Evolutionary conservation across 1,139 yeast genomes (phyloP).

Genomic region (Blastobotrys illinoisensis): DNA sequence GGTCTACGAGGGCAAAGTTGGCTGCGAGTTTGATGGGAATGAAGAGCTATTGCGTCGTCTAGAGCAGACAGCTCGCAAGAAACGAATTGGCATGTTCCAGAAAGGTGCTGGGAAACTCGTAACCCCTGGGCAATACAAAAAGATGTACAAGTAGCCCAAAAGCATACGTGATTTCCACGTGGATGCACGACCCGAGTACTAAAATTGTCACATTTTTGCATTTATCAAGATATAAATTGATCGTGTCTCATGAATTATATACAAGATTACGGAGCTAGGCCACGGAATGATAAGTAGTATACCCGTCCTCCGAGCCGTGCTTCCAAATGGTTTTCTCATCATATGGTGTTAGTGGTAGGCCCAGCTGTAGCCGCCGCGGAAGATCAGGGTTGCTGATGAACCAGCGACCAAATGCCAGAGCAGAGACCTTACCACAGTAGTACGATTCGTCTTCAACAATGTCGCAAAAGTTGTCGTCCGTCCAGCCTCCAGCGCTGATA

Average conservation of each 20-base stretch:
- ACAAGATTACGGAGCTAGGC: neutral
- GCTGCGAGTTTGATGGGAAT: slow-evolving; percentile 81
- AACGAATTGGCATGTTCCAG: slow-evolving; percentile 65
- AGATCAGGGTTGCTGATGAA: slow-evolving; percentile 48
- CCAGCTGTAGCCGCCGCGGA: slow-evolving; percentile 36
- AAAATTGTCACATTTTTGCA: too few species aligned
- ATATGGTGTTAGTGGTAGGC: slow-evolving; percentile 18
- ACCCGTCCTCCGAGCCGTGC: neutral
- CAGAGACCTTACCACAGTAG: slow-evolving; percentile 26
- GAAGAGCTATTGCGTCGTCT: slow-evolving; percentile 53
- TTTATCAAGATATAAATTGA: too few species aligned
- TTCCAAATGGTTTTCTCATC: neutral
- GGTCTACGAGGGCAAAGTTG: slow-evolving; percentile 74
- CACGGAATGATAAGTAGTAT: neutral
- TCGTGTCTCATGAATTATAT: neutral
- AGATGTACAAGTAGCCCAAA: slow-evolving; percentile 11
- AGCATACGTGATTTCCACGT: too few species aligned
- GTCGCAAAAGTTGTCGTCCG: neutral
- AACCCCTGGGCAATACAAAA: slow-evolving; percentile 83
- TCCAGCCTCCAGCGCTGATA: slow-evolving; percentile 34
- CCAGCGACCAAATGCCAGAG: slow-evolving; percentile 41
- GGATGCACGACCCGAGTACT: too few species aligned
- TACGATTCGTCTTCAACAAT: slow-evolving; percentile 27
- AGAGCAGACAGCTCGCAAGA: slow-evolving; percentile 55
- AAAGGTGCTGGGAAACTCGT: slow-evolving; percentile 41